A percentile compares a stretch with the other conserved stretches of the same genome.
These are phyloP conservation scores for Lactarius quietus DNA, from an alignment of 768 basidiomycete genomes.

Conservation along the genomic window DNA sequence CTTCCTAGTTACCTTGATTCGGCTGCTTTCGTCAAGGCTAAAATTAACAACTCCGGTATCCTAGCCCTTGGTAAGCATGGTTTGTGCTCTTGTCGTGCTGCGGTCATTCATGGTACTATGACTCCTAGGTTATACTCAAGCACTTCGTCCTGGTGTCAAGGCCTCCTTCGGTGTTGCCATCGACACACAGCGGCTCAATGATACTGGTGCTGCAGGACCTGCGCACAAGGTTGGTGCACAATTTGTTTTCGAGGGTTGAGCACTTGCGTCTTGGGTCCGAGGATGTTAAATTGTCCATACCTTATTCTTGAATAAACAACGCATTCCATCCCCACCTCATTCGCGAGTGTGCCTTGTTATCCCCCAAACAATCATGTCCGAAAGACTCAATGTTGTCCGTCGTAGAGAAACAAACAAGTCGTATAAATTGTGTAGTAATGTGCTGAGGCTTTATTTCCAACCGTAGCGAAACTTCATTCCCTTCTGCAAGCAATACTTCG, in stretches of 20 bases:
- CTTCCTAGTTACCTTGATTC: conserved; percentile 68
- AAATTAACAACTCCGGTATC: conserved; percentile 96
- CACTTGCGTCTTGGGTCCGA: conserved; percentile 5
- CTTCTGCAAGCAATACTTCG: conserved; percentile 23
- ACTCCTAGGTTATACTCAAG: conserved; percentile 77
- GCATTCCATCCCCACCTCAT: conserved; percentile 1
- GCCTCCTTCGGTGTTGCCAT: conserved; percentile 92
- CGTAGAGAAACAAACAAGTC: neutral
- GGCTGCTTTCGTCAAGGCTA: conserved; percentile 93
- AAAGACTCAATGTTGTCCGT: neutral
- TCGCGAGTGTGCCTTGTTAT: conserved; percentile 1
- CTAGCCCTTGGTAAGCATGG: conserved; percentile 64
- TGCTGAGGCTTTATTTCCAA: conserved; percentile 23
- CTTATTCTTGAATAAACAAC: conserved; percentile 17
- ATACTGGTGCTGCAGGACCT: conserved; percentile 52
- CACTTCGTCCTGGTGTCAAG: conserved; percentile 90
- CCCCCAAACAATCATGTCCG: neutral
- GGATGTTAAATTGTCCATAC: conserved; percentile 18
- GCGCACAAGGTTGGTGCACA: conserved; percentile 58
- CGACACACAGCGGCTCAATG: conserved; percentile 90
- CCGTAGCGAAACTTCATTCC: conserved; percentile 29
- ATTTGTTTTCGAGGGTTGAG: conserved; percentile 27
- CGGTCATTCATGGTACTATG: conserved; percentile 20
- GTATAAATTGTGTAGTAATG: conserved; percentile 21
- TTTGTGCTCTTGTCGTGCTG: conserved; percentile 3